Percentiles rank a stretch among this genome's conserved stretches.
These are phyloP conservation scores for Fragaria vesca DNA, from an alignment of 306 rosid genomes.

Conservation along the genomic window DNA sequence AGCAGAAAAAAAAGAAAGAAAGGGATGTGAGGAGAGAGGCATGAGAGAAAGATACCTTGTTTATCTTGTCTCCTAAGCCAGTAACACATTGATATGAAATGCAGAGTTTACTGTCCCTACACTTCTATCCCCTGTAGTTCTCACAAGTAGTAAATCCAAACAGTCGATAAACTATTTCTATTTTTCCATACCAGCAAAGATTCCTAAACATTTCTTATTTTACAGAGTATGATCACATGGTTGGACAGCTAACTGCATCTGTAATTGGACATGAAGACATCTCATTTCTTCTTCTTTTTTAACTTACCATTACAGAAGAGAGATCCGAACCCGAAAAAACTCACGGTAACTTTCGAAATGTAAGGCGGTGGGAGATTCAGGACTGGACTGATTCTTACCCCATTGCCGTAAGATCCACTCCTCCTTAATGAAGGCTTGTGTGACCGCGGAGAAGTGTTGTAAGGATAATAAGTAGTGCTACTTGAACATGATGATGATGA, in stretches of 20 bases:
- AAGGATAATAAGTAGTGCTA: slow-evolving; percentile 48
- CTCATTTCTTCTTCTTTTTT: slow-evolving; percentile 65
- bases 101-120: slow-evolving; percentile 44
- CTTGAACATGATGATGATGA: slow-evolving; percentile 60
- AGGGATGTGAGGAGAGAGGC: slow-evolving; percentile 38
- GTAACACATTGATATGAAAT: slow-evolving; percentile 45
- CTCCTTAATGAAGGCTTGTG: slow-evolving; percentile 48
- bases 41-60: slow-evolving; percentile 53
- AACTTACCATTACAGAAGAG: slow-evolving; percentile 74
- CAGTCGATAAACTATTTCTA: slow-evolving; percentile 6
- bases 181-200: slow-evolving; percentile 1
- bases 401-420: slow-evolving; percentile 55
- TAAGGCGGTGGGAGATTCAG: slow-evolving; percentile 82
- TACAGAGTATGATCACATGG: slow-evolving; percentile 45
- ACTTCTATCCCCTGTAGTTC: slow-evolving; percentile 37
- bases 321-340: slow-evolving; percentile 78
- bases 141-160: slow-evolving; percentile 34
- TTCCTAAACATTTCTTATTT: slow-evolving; percentile 21
- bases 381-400: slow-evolving; percentile 78
- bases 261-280: slow-evolving; percentile 13
- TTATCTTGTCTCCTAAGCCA: slow-evolving; percentile 55
- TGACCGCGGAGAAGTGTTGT: slow-evolving; percentile 28
- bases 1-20: slow-evolving; percentile 14
- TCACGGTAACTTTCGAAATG: slow-evolving; percentile 76
- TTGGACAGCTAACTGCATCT: slow-evolving; percentile 30